Base-by-base conservation (phyloP, 177 flowering plant genomes). In the Vitis hybrid region DNA sequence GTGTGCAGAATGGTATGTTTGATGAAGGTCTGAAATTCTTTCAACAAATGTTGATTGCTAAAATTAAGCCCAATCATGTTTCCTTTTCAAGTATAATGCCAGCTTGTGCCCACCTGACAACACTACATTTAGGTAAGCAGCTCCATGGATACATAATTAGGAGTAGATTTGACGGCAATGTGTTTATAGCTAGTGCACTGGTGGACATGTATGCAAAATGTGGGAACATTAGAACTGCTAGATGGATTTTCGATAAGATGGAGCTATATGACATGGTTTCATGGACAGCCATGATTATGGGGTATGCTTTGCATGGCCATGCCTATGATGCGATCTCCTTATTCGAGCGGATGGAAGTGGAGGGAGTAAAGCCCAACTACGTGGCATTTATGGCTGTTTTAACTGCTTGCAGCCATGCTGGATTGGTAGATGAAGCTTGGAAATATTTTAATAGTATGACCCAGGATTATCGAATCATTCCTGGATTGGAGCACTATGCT, bases 251-350 rank as follows among this genome's bases (percentile, higher is more conserved):
- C 70, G 82, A 87, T 70, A 72, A 70, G 34, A 91, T 90, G 82
- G 79, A 82, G 56, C 57, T 66, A 56, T 89, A 81, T 56, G 99
- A 93, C 77, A 76, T 82, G 74, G 94, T 95, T 50, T 84, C 97
- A 23, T 93, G 94, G 94, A 93, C 98, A 17, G 94, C 99, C 78
- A 91, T 95, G 78, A 85, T 93, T 52, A 95, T 90, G 98, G 98
- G 93, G 15, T 86, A 83, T 82, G 99, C 96, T 66, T 68, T 83
- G 70, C 89, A 95, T 71, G 98, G 99, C n/a, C 80, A 77, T 73
- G 91, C 93, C 57, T 65, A 58, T 60, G 87, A 86, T 17, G 94
- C 99, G 52, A 79, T 90, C 49, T 71, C 74, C 49, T 77, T 89
- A 21, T 93, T 93, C 68, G 67, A 82, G 71, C 80, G 76, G 71